Percentiles rank a stretch among this genome's conserved stretches.
Evolutionary conservation across 1,284 basidiomycete genomes (phyloP).

Genomic region (Anthracocystis walkeri): DNA sequence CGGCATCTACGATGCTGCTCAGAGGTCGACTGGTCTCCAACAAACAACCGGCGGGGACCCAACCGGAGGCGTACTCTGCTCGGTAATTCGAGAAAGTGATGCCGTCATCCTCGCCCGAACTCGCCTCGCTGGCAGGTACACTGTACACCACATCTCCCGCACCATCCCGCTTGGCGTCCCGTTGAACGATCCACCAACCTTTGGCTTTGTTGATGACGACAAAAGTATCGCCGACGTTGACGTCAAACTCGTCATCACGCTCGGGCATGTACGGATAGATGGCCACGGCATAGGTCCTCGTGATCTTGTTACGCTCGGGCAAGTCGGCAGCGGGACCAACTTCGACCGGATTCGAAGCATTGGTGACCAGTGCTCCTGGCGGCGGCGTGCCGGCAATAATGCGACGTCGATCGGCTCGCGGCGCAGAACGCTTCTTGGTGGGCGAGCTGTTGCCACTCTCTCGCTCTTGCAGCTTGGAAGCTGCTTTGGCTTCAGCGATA

Average conservation of each 20-base stretch:
- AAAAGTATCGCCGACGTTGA: conserved; percentile 81
- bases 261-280: conserved; percentile 96
- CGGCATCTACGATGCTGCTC: conserved; percentile 64
- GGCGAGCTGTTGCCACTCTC: conserved; percentile 10
- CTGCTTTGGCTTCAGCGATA: conserved; percentile 65
- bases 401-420: conserved; percentile 38
- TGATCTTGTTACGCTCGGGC: conserved; percentile 27
- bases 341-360: conserved; percentile 34
- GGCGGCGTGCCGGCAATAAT: conserved; percentile 36
- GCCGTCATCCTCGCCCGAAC: conserved; percentile 39
- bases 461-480: conserved; percentile 44
- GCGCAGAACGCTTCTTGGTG: conserved; percentile 30
- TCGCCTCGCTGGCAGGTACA: conserved; percentile 75
- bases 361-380: conserved; percentile 31
- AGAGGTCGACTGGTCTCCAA: conserved; percentile 78
- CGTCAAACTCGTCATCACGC: conserved; percentile 97
- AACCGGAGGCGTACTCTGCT: conserved; percentile 60
- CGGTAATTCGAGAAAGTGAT: conserved; percentile 33
- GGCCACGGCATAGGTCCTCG: conserved; percentile 80
- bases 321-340: conserved; percentile 57
- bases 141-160: conserved; percentile 82
- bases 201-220: conserved; percentile 91
- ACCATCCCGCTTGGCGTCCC: conserved; percentile 80
- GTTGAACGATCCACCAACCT: conserved; percentile 99
- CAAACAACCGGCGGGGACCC: conserved; percentile 79